phyloP scores from a whole-genome alignment of 169 alveolate genomes.

The Miamiensis avidus region DNA sequence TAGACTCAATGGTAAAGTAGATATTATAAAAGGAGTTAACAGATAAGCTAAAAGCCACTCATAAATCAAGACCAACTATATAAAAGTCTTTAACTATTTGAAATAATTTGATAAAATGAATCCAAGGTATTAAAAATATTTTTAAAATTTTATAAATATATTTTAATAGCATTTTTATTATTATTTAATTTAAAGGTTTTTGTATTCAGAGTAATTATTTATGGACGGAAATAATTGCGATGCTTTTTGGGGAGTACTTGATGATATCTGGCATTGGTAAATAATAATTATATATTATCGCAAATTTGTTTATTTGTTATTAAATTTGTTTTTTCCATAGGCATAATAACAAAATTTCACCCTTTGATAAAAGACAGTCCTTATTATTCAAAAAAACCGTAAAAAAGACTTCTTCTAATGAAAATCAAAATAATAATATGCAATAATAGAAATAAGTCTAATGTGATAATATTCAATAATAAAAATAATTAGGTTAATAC shows the following conservation, averaged over 20 bases:
- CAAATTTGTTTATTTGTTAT: too few relatives aligned
- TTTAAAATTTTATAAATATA: too few relatives aligned
- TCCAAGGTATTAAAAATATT: slow-evolving; percentile 28
- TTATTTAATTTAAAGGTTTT: neutral
- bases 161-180: neutral
- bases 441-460: too few relatives aligned
- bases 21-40: slow-evolving; percentile 32
- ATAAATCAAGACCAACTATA: slow-evolving; percentile 36
- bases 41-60: slow-evolving; percentile 33
- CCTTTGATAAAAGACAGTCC: neutral
- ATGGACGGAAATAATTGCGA: slow-evolving; percentile 15
- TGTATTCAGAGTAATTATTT: slow-evolving; percentile 6
- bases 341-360: neutral
- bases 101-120: slow-evolving; percentile 45
- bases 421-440: too few relatives aligned
- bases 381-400: too few relatives aligned
- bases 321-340: neutral
- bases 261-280: slow-evolving; percentile 16
- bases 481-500: too few relatives aligned
- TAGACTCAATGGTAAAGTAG: slow-evolving; percentile 39
- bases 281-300: too few relatives aligned
- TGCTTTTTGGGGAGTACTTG: slow-evolving; percentile 22
- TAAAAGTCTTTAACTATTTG: slow-evolving; percentile 27
- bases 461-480: too few relatives aligned
- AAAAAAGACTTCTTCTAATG: too few relatives aligned